Percentiles rank a stretch among this genome's conserved stretches.
Conservation (phyloP, 1,284 basidiomycete genomes). For the Grifola frondosa region DNA sequence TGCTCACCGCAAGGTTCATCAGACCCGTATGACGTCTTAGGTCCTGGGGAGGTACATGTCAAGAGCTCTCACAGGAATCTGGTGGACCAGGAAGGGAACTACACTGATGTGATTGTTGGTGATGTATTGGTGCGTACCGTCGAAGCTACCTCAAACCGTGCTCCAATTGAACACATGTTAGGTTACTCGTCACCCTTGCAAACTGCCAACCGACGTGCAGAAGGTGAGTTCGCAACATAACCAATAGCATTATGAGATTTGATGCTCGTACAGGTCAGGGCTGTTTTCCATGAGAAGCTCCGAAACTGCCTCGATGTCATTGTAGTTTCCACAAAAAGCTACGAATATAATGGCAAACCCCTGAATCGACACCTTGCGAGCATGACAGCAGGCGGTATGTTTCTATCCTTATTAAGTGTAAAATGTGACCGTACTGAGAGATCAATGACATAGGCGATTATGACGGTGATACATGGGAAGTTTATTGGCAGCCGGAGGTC, state of each 20-base stretch:
- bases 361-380: slow-evolving; percentile 35
- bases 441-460: slow-evolving; percentile 40
- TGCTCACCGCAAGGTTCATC: slow-evolving; percentile 1
- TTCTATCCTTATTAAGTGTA: neutral
- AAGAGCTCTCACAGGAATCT: slow-evolving; percentile 32
- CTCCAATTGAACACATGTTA: too few relatives aligned
- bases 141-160: too few relatives aligned
- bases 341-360: slow-evolving; percentile 9
- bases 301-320: slow-evolving; percentile 38
- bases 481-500: slow-evolving; percentile 42
- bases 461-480: slow-evolving; percentile 43
- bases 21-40: slow-evolving; percentile 39
- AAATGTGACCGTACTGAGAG: neutral
- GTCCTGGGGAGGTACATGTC: slow-evolving; percentile 38
- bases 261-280: slow-evolving; percentile 37
- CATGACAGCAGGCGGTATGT: slow-evolving; percentile 39
- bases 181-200: slow-evolving; percentile 48
- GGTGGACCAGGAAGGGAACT: slow-evolving; percentile 22
- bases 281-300: slow-evolving; percentile 33
- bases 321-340: slow-evolving; percentile 37
- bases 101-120: slow-evolving; percentile 35
- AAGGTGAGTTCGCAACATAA: slow-evolving; percentile 36
- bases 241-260: too few relatives aligned
- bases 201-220: slow-evolving; percentile 44
- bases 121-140: slow-evolving; percentile 38